phyloP scores from a whole-genome alignment of 169 alveolate species.

The Perkinsus olseni region DNA sequence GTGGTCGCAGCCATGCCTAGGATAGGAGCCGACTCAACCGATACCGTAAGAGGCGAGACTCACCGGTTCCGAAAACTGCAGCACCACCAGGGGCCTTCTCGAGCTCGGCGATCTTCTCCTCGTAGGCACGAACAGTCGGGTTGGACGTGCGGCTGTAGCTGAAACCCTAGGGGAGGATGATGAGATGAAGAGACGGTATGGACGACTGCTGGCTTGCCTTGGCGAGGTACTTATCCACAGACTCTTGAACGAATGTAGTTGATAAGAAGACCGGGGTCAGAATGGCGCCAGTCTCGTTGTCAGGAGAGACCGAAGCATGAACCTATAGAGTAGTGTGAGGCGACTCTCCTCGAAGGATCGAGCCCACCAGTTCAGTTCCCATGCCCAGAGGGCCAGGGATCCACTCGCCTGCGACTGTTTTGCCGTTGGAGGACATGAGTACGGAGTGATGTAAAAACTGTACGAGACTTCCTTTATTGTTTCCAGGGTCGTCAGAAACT shows the following conservation, averaged over 20 bases:
- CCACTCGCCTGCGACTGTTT: constrained; percentile 16
- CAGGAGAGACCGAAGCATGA: neutral
- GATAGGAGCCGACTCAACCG: neutral
- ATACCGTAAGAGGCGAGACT: neutral
- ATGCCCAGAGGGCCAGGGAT: neutral
- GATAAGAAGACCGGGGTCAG: constrained; percentile 42
- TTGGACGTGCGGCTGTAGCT: constrained; percentile 48
- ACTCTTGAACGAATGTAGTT: constrained; percentile 47
- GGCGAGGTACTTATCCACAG: constrained; percentile 36
- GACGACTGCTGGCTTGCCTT: neutral
- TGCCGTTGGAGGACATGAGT: neutral
- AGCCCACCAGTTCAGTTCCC: constrained; percentile 19
- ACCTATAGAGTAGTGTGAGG: neutral
- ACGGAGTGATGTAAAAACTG: too few relatives aligned
- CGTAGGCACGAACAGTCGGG: constrained; percentile 47
- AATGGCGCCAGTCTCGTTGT: constrained; percentile 39
- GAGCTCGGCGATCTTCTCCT: constrained; percentile 36
- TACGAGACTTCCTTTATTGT: too few relatives aligned
- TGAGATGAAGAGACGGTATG: neutral
- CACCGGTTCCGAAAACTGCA: neutral
- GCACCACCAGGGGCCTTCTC: constrained; percentile 22
- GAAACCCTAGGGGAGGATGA: constrained; percentile 32
- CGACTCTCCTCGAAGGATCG: constrained; percentile 19
- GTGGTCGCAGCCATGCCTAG: constrained; percentile 57
- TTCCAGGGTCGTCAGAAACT: too few relatives aligned